Percentiles rank a stretch among this genome's conserved stretches.
phyloP scores from a whole-genome alignment of 2,329 filamentous ascomycete genomes.

The Trichoderma citrinoviride region DNA sequence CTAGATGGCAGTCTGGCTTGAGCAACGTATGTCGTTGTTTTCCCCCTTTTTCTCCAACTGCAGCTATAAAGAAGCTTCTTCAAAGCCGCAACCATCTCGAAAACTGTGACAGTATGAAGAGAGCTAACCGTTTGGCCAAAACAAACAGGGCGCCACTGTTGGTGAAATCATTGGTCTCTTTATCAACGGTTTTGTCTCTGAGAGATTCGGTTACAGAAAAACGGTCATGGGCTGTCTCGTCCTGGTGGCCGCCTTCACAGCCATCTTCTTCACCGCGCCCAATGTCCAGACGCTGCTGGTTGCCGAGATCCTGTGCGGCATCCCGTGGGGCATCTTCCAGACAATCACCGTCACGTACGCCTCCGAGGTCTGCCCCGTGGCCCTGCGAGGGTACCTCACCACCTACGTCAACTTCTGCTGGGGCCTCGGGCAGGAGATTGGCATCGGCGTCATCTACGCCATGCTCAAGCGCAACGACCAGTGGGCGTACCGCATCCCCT shows the following conservation, averaged over 20 bases:
- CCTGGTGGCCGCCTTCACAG: conserved; percentile 55
- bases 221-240: conserved; percentile 59
- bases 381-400: conserved; percentile 67
- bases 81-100: background rate
- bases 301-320: conserved; percentile 62
- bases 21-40: conserved; percentile 44
- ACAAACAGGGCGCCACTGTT: conserved; percentile 27
- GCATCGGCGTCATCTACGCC: conserved; percentile 68
- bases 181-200: conserved; percentile 63
- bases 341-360: conserved; percentile 63
- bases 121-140: conserved; percentile 1
- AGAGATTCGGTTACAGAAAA: conserved; percentile 66
- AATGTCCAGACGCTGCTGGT: conserved; percentile 57
- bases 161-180: conserved; percentile 67
- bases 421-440: conserved; percentile 72
- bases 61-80: background rate
- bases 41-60: background rate
- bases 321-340: conserved; percentile 61
- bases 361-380: conserved; percentile 69
- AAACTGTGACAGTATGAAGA: background rate
- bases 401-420: conserved; percentile 78
- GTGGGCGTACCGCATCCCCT: conserved; percentile 69
- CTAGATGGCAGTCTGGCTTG: conserved; percentile 61
- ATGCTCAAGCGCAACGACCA: conserved; percentile 64
- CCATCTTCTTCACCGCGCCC: conserved; percentile 63